Base-by-base conservation (phyloP, 1,284 basidiomycete genomes). In the Lentinula novae-zelandiae region DNA sequence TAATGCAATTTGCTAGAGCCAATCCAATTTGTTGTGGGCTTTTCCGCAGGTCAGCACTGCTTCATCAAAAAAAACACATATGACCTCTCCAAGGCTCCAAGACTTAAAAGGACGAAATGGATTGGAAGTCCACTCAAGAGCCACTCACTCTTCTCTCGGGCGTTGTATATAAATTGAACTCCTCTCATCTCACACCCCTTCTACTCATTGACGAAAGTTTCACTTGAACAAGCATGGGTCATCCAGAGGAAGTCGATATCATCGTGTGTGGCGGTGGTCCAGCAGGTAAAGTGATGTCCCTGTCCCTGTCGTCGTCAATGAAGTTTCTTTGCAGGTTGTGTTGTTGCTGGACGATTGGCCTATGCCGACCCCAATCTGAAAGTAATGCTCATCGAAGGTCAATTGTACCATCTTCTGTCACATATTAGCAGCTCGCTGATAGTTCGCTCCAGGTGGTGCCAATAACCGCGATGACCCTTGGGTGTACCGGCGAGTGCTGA, bases 401-500 rank as follows among this genome's bases (percentile, higher is more conserved):
- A 40, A 57, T 38, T 3, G 27, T 27, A 27, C 27, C 27, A 27
- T 27, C 2, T 22, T 42, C 54, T 48, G 31, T 51, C 12, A 17
- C 5, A 7, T 17, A 3, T 27, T 27, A 27, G 27, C 2, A 27
- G 27, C 27, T 39, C 8, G 17, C 17, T 39, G 22, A 3, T 46
- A 3, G 44, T 46, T 46, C 7, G n/a, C 17, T 50, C 36, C 44
- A 86, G 85, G 79, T 57, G 86, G 86, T 63, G 82, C 83, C 31
- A 89, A 88, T 75, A 88, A 89, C 73, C 77, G 85, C 33, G 87
- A 89, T 66, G 87, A 89, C 66, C 86, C 87, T 50, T 88, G 86
- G 86, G 87, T 89, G 53, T 88, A 87, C 68, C 77, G 81, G 79
- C 78, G 62, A 57, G 67, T 50, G 39, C n/a, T 51, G 10, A 10